phyloP scores from a whole-genome alignment of 1,139 yeast genomes.

The Suhomyces choctaworum region DNA sequence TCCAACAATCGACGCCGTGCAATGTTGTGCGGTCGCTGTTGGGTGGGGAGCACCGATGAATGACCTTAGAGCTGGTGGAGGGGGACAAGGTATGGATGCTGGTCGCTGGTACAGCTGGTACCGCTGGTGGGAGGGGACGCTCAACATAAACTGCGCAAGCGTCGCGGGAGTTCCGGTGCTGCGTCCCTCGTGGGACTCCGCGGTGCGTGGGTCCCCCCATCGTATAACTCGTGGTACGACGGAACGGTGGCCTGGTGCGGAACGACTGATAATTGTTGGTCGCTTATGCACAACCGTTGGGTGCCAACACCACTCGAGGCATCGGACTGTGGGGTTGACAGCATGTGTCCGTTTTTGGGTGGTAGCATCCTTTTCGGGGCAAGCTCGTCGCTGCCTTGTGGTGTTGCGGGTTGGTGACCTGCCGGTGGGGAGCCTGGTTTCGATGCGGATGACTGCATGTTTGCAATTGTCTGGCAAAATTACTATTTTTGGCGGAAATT shows the following conservation, averaged over 20 bases:
- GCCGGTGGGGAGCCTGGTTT: too few relatives aligned
- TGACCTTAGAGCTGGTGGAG: background rate
- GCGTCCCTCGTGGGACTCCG: background rate
- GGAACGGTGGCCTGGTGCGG: background rate
- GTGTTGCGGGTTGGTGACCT: too few relatives aligned
- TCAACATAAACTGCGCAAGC: too few relatives aligned
- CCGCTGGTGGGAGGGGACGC: too few relatives aligned
- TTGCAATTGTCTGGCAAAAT: too few relatives aligned
- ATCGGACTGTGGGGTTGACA: slow-evolving; percentile 4
- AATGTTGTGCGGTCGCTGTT: slow-evolving; percentile 3
- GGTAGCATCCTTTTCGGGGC: too few relatives aligned
- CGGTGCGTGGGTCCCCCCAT: background rate
- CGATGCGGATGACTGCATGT: too few relatives aligned
- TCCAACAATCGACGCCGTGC: slow-evolving; percentile 4
- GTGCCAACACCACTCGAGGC: too few relatives aligned
- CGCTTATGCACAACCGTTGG: slow-evolving; percentile 1
- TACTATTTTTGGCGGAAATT: too few relatives aligned
- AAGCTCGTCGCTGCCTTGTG: too few relatives aligned
- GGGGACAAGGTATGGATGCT: background rate
- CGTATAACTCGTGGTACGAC: background rate
- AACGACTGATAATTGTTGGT: background rate
- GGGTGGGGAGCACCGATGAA: slow-evolving; percentile 2
- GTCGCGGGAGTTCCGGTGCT: background rate
- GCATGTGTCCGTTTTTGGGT: slow-evolving; percentile 1
- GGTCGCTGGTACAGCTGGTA: too few relatives aligned